phyloP scores from a whole-genome alignment of 2,329 filamentous ascomycete genomes.

The Macroventuria anomochaeta region DNA sequence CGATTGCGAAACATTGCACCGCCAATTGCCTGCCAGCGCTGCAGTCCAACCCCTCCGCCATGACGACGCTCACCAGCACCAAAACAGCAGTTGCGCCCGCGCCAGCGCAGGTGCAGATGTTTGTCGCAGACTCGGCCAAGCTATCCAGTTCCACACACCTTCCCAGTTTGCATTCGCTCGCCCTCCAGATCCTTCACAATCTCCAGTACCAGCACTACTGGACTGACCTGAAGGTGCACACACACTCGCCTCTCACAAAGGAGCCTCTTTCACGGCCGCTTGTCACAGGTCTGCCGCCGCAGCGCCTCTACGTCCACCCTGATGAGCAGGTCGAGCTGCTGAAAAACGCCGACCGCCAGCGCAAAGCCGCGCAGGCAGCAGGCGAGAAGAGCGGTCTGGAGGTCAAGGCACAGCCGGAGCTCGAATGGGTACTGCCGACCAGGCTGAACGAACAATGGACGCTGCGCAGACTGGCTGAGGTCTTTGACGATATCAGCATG shows the following conservation, averaged over 20 bases:
- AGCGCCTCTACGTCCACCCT: constrained; percentile 77
- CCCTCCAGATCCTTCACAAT: constrained; percentile 70
- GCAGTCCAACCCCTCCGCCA: constrained; percentile 23
- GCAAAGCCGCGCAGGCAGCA: constrained; percentile 47
- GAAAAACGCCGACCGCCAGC: constrained; percentile 60
- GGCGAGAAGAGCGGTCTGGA: constrained; percentile 51
- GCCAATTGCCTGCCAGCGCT: constrained; percentile 29
- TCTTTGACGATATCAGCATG: constrained; percentile 66
- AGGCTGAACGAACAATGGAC: constrained; percentile 77
- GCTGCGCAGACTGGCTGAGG: constrained; percentile 67
- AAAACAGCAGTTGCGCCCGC: constrained; percentile 36
- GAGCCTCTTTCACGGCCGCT: constrained; percentile 64
- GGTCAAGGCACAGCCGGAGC: constrained; percentile 50
- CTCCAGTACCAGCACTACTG: constrained; percentile 79
- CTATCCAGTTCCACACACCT: constrained; percentile 29
- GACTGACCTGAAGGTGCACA: constrained; percentile 66
- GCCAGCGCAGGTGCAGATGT: constrained; percentile 43
- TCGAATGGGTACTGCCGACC: constrained; percentile 79
- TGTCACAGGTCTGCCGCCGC: constrained; percentile 75
- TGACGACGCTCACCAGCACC: constrained; percentile 35
- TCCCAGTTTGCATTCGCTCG: constrained; percentile 57
- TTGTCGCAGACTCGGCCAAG: constrained; percentile 30
- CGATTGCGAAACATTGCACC: constrained; percentile 31
- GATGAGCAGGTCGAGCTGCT: constrained; percentile 80
- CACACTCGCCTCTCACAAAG: constrained; percentile 50